Base-by-base conservation (phyloP, 1,139 yeast genomes). In the Pichia sp. region DNA sequence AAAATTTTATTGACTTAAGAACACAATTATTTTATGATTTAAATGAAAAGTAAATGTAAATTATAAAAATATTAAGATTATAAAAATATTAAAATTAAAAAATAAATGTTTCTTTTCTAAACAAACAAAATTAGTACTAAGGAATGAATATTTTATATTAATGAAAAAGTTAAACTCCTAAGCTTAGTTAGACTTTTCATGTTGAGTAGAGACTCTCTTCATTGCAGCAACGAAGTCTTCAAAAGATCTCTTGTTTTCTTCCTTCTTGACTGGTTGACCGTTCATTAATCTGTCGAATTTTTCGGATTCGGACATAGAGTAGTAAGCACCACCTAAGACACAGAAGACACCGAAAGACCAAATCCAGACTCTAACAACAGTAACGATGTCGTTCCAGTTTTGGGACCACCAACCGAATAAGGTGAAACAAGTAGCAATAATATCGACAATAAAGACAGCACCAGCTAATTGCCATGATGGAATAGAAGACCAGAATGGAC, bases 141-240 rank as follows among this genome's bases (percentile, higher is more conserved):
- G 23, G 23, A 16, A 16, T 16, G 23, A 16, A 16, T 16, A 16
- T 16, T 16, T 16, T 16, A 16, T 16, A 16, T 16, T 16, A 16
- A 16, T 16, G 23, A 16, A 16, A 16, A 16, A 16, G 23, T 16
- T 16, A 16, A 16, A 16, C 23, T 16, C 23, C 23, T 16, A 11
- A 8, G 37, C 28, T 49, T 58, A 62, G 50, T 55, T 52, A 26
- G 81, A 76, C 67, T 77, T 77, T 78, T 88, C 97, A 75, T 88
- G 97, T 75, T 87, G 96, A 71, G 96, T 88, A 59, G 96, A 88
- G 58, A 88, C 96, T 79, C 97, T 85, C 79, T 85, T 92, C 96
- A 88, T 87, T 63, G 96, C 87, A 63, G 86, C 87, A 69, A 88
- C 78, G 79, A 88, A 88, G 73, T 88, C 97, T 77, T 88, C 97